Base-by-base conservation (phyloP, 2,329 filamentous ascomycete species). In the Penicillium sp. region DNA sequence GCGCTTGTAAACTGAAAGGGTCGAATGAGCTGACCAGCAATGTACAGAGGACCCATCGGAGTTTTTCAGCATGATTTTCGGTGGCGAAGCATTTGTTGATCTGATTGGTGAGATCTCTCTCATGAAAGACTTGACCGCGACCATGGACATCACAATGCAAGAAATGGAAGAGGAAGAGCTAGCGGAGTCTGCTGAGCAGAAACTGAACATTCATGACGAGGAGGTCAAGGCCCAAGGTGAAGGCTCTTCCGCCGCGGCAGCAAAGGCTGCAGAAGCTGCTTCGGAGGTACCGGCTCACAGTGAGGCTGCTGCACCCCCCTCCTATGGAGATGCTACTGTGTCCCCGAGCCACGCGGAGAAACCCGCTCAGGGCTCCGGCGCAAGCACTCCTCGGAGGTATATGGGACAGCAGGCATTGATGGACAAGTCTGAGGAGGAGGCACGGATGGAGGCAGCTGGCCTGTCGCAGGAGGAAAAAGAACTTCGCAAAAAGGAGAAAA, bases 21-120 rank as follows among this genome's bases (percentile, higher is more conserved):
- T 9, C 6, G 7, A 13, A 3, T 3, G 45, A 24, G 39, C 51
- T 60, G 33, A 61, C 48, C 38, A 12, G 26, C n/a, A 33, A 26
- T 39, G 12, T 46, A 47, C 64, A 81, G 82, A 86, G 76, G 93
- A 98, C 68, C 93, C 93, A 1, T 81, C 90, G 55, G 93, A 98
- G 72, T 98, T 98, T 79, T 98, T 98, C 74, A 87, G 87, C 63
- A 94, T 90, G 76, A 98, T 98, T 60, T 98, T 98, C 66, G 93
- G 93, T 59, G 93, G 93, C 51, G 91, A 96, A 61, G 90, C 91
- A 9, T 98, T 98, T 64, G 78, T 86, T 52, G 91, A 98, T 75
- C 89, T 93, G 78, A 97, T 98, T 64, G 93, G 93, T 58, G 93
- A 98, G 77, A 95, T 98, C 60, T 93, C 88, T 43, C 82, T 98